Evolutionary conservation across 768 basidiomycete genomes (phyloP).

Genomic region (Leccinum incarnatum): DNA sequence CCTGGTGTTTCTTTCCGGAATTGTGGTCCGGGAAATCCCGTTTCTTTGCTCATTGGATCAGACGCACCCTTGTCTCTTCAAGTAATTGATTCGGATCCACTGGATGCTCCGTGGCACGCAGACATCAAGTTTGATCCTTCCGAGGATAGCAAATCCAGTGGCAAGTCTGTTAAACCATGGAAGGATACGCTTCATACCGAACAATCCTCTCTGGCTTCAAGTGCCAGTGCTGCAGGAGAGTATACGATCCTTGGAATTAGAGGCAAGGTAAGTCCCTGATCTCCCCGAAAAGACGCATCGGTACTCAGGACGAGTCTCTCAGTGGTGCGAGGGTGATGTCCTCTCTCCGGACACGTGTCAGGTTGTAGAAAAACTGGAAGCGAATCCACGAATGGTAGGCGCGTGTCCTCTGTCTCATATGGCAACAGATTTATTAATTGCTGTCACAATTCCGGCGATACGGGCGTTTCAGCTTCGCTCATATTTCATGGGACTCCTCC

Average conservation of each 20-base stretch:
- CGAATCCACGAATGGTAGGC: conserved; percentile 85
- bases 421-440: conserved; percentile 6
- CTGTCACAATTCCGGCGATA: conserved; percentile 73
- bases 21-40: conserved; percentile 69
- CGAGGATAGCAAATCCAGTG: conserved; percentile 34
- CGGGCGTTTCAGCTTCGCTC: conserved; percentile 84
- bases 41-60: conserved; percentile 68
- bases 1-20: conserved; percentile 70
- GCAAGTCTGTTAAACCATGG: conserved; percentile 56
- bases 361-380: conserved; percentile 79
- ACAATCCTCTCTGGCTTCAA: conserved; percentile 44
- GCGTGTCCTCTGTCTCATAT: conserved; percentile 1
- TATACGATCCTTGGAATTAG: conserved; percentile 70
- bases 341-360: conserved; percentile 78
- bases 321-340: conserved; percentile 81
- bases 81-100: conserved; percentile 50
- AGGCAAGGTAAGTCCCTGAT: conserved; percentile 51
- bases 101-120: conserved; percentile 70
- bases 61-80: conserved; percentile 57
- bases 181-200: conserved; percentile 57
- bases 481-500: conserved; percentile 87
- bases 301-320: conserved; percentile 5
- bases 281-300: not conserved
- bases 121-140: conserved; percentile 59
- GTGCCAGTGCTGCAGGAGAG: conserved; percentile 65